Evolutionary conservation across 805 yeast genomes (phyloP).

Genomic region (Kodamaea sagamina): DNA sequence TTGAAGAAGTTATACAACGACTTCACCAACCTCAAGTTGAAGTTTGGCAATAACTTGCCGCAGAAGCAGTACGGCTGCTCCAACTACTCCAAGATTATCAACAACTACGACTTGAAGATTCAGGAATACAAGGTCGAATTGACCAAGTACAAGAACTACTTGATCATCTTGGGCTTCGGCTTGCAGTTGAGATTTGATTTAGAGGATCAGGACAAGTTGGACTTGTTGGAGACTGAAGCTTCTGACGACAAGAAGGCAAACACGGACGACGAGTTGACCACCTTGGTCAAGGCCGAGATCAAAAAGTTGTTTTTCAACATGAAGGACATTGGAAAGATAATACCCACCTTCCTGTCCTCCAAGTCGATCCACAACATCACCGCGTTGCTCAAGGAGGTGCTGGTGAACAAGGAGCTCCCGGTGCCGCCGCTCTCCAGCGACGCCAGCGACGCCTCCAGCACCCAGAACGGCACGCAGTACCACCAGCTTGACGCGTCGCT

Average conservation of each 20-base stretch:
- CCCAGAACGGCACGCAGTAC: slow-evolving; percentile 1
- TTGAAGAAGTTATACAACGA: slow-evolving; percentile 37
- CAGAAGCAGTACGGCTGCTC: slow-evolving; percentile 18
- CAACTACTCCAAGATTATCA: slow-evolving; percentile 38
- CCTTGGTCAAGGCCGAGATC: slow-evolving; percentile 36
- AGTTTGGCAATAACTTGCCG: slow-evolving; percentile 34
- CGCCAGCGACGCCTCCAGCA: slow-evolving; percentile 3
- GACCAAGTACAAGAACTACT: slow-evolving; percentile 47
- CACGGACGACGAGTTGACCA: slow-evolving; percentile 31
- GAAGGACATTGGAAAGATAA: slow-evolving; percentile 34
- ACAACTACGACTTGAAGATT: slow-evolving; percentile 44
- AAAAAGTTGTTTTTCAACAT: slow-evolving; percentile 30
- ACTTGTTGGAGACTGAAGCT: slow-evolving; percentile 3
- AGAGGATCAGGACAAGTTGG: slow-evolving; percentile 32
- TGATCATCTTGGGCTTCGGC: slow-evolving; percentile 48
- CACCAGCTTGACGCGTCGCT: slow-evolving; percentile 5
- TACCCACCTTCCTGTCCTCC: slow-evolving; percentile 35
- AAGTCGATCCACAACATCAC: slow-evolving; percentile 28
- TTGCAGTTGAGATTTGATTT: slow-evolving; percentile 47
- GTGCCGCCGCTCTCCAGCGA: slow-evolving; percentile 3
- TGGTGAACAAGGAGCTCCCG: slow-evolving; percentile 9
- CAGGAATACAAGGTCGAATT: slow-evolving; percentile 47
- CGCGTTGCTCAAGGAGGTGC: slow-evolving; percentile 13
- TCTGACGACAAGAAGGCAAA: slow-evolving; percentile 18
- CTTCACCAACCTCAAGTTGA: slow-evolving; percentile 31